A percentile compares a stretch with the other conserved stretches of the same genome.
Evolutionary conservation across 2,329 filamentous ascomycete genomes (phyloP).

Genomic region (Verticillium nubilum): DNA sequence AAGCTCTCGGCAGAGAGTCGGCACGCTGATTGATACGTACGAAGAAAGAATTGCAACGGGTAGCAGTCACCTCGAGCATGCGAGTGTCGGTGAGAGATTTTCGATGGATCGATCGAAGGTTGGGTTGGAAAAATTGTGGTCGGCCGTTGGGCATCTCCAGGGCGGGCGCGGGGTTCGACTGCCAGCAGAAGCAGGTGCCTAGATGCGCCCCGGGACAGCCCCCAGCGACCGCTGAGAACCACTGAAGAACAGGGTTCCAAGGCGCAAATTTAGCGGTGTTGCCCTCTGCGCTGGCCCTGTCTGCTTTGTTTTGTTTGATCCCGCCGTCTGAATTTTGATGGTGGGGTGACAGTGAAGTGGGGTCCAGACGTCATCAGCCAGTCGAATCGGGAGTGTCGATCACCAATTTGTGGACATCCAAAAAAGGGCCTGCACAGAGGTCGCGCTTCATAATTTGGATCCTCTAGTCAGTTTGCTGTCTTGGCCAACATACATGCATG

Average conservation of each 20-base stretch:
- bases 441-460: neutral
- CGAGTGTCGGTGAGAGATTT: neutral
- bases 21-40: neutral
- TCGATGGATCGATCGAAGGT: neutral
- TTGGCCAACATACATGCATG: too few relatives aligned
- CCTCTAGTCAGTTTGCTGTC: neutral
- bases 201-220: neutral
- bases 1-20: neutral
- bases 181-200: neutral
- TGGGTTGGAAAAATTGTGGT: neutral
- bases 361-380: neutral
- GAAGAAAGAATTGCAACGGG: neutral
- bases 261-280: neutral
- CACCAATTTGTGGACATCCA: neutral
- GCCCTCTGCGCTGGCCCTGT: neutral
- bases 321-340: neutral
- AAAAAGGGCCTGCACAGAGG: neutral
- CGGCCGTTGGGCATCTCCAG: neutral
- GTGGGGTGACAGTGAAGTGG: neutral
- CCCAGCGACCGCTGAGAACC: neutral
- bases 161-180: neutral
- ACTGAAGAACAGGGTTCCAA: neutral
- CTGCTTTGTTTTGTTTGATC: neutral
- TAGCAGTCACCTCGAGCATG: neutral
- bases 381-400: neutral